A percentile compares a stretch with the other conserved stretches of the same genome.
Conservation (phyloP, 2,329 filamentous ascomycete genomes). For the Cytospora paraplurivora region DNA sequence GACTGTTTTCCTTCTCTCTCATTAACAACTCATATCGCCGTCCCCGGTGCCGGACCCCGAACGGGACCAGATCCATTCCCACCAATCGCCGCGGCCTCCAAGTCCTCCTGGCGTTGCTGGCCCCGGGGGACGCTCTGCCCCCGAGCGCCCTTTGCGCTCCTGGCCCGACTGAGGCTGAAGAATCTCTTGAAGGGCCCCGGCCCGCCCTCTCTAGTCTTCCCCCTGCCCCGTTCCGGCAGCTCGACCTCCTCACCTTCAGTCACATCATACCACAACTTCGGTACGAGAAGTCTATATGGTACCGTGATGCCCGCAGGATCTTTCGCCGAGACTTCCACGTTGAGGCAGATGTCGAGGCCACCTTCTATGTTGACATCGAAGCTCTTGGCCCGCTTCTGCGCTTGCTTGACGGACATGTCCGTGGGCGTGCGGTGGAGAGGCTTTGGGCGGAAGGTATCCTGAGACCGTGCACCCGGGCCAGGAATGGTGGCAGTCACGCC, state of each 20-base stretch:
- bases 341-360: slow-evolving; percentile 83
- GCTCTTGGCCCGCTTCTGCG: slow-evolving; percentile 51
- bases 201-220: slow-evolving; percentile 3
- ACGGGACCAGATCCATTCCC: neutral
- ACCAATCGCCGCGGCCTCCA: neutral
- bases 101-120: slow-evolving; percentile 8
- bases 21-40: slow-evolving; percentile 18
- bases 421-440: slow-evolving; percentile 72
- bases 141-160: slow-evolving; percentile 24
- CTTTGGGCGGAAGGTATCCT: slow-evolving; percentile 31
- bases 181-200: slow-evolving; percentile 23
- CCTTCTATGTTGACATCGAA: slow-evolving; percentile 75
- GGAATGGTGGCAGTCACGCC: slow-evolving; percentile 14
- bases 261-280: slow-evolving; percentile 67
- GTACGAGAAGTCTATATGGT: slow-evolving; percentile 85
- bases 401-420: slow-evolving; percentile 64
- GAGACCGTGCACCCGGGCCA: slow-evolving; percentile 26
- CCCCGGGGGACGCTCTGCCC: slow-evolving; percentile 5
- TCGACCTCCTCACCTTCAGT: slow-evolving; percentile 30
- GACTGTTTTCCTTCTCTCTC: neutral
- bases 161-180: slow-evolving; percentile 25
- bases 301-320: slow-evolving; percentile 87
- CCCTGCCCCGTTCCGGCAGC: slow-evolving; percentile 19
- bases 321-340: slow-evolving; percentile 82
- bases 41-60: slow-evolving; percentile 19